Base-by-base conservation (phyloP, 768 basidiomycete species). In the Aureoboletus auriporus region DNA sequence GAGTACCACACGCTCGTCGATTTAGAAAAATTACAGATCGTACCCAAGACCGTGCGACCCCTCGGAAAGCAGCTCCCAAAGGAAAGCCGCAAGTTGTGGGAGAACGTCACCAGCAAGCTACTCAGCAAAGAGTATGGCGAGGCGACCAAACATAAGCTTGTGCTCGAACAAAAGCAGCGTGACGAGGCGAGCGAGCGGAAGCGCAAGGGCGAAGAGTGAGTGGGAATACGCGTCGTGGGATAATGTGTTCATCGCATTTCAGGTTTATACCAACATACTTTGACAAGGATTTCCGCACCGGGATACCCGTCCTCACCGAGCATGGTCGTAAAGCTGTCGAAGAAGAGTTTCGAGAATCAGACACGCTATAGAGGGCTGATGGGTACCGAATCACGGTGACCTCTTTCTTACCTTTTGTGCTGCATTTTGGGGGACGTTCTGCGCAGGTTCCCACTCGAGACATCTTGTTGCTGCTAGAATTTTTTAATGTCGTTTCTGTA, bases 61-160 rank as follows among this genome's bases (percentile, higher is more conserved):
- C 57, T 98, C 44, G 79, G 82, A 56, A 78, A 78, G 64, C 96
- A 98, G 65, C 75, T 82, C 13, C 76, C 81, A 7, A 70, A 76
- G 47, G 96, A 98, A 73, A 94, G 92, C 52, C 73, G 93, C 50
- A 82, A 79, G 71, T 66, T 98, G 46, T 98, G 96, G 96, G 83
- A 86, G 48, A 77, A 65, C 45, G 89, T 97, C 17, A 95, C 94
- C 43, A 75, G 70, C 39, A 73, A 78, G 50, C 68, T 98, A 48
- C 42, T 89, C 38, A 77, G 71, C 62, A 98, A 96, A 77, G 89
- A 94, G 62, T 99, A 79, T 69, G 76, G 79, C 20, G 91, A 94
- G 36, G 96, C 96, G 44, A 97, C 92, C 49, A 88, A 77, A 73
- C 80, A 87, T 72, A 99, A 99, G 75, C 79, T 93, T 44, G 68